phyloP scores from a whole-genome alignment of 2,329 filamentous ascomycete genomes.

The Colletotrichum cordylinicola region DNA sequence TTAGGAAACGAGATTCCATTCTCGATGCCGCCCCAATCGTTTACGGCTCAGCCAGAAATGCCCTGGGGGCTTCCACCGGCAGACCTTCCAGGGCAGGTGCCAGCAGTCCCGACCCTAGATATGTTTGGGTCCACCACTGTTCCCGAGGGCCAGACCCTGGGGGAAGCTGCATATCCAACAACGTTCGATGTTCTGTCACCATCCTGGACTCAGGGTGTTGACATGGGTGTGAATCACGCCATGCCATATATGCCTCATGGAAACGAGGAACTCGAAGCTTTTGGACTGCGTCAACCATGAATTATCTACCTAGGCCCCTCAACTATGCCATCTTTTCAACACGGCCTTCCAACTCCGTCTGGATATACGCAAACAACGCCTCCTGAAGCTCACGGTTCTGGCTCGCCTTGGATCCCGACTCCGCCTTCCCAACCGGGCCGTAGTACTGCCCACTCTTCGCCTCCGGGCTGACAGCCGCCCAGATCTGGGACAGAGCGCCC shows the following conservation, averaged over 20 bases:
- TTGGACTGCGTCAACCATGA: neutral
- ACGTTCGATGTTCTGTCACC: neutral
- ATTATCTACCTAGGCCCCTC: neutral
- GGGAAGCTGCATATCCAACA: neutral
- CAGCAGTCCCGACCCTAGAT: neutral
- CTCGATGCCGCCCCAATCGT: neutral
- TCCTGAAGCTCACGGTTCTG: constrained; percentile 33
- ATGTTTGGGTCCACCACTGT: neutral
- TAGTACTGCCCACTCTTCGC: constrained; percentile 38
- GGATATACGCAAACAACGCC: constrained; percentile 43
- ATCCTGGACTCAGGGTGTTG: neutral
- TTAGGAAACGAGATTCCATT: neutral
- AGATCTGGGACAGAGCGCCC: constrained; percentile 47
- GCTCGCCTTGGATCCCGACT: constrained; percentile 1
- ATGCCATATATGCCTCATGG: neutral
- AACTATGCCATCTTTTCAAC: neutral
- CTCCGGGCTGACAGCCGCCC: constrained; percentile 42
- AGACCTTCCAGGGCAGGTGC: neutral
- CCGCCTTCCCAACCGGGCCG: constrained; percentile 34
- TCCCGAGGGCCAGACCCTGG: neutral
- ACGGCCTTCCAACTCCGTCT: constrained; percentile 25
- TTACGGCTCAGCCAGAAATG: neutral
- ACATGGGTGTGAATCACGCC: neutral
- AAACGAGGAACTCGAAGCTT: neutral
- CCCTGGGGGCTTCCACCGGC: neutral